Base-by-base conservation (phyloP, 805 yeast genomes). In the Ogataea philodendri region DNA sequence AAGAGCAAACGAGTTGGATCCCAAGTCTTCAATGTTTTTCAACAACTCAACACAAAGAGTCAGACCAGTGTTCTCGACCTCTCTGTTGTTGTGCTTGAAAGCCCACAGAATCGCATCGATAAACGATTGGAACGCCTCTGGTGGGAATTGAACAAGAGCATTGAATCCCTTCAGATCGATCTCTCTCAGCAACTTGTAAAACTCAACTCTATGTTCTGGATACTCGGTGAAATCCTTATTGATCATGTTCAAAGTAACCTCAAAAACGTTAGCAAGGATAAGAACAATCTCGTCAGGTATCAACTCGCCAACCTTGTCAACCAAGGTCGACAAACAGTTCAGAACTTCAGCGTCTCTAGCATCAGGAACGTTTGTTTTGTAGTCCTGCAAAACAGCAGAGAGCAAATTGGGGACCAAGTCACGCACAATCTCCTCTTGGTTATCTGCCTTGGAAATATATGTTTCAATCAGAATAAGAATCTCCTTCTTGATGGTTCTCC, bases 91-190 rank as follows among this genome's bases (percentile, higher is more conserved):
- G 62, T 93, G 99, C 64, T 93, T 90, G 62, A 93, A 85, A 0
- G 97, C 97, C 99, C 99, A 93, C 54, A 93, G 70, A 29, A 95
- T 89, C 3, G 97, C 95, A 63, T 88, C 90, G 42, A 93, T 79
- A 39, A 93, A 82, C 41, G 87, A 74, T 56, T 84, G 88, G 73
- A 93, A 90, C 15, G 95, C 95, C 45, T 79, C 88, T 3, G 94
- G 90, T 7, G 97, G 94, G 46, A 93, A 73, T 60, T 87, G 84
- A 42, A 87, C 69, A 48, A 93, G 71, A 1, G 97, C 95, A 40
- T 77, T 74, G 71, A 93, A 93, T 11, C 93, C 81, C 55, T 84
- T 82, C 49, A 79, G 63, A 61, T 93, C 83, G 55, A 93, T 90
- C 41, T 85, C 94, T 51, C 89, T 81, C 57, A 93, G 71, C 36